Evolutionary conservation across 208 protist species (phyloP).

Genomic region (Angomonas desouzai): DNA sequence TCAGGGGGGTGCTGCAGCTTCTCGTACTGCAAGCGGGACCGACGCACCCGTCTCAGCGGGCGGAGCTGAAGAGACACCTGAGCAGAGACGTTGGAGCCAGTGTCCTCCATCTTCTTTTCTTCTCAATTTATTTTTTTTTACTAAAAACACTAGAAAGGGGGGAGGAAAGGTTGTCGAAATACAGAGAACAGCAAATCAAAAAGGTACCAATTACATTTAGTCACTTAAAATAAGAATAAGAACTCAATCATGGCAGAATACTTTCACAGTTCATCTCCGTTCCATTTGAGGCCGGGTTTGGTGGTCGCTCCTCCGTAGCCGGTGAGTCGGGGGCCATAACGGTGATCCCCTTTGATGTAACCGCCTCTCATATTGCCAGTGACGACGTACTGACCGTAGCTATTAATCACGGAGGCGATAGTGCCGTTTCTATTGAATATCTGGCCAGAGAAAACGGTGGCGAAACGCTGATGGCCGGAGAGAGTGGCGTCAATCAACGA

Average conservation of each 20-base stretch:
- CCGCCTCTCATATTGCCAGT: conserved; percentile 86
- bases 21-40: conserved; percentile 68
- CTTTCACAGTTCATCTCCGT: conserved; percentile 76
- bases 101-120: neutral
- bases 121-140: neutral
- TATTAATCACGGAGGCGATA: conserved; percentile 47
- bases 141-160: neutral
- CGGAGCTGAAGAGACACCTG: conserved; percentile 14
- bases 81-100: too few species aligned
- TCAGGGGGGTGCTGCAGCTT: conserved; percentile 57
- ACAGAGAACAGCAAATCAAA: too few species aligned
- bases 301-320: conserved; percentile 80
- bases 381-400: conserved; percentile 73
- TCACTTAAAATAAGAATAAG: too few species aligned
- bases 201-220: too few species aligned
- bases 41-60: conserved; percentile 59
- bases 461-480: conserved; percentile 63
- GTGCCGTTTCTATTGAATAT: conserved; percentile 68
- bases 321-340: conserved; percentile 77
- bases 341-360: conserved; percentile 81
- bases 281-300: conserved; percentile 81
- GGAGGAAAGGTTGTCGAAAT: neutral
- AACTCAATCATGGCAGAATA: neutral
- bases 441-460: conserved; percentile 62
- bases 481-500: conserved; percentile 61